Percentiles rank a stretch among this genome's conserved stretches.
Conservation (phyloP, 2,329 filamentous ascomycete genomes). For the Bipolaris zeicola region DNA sequence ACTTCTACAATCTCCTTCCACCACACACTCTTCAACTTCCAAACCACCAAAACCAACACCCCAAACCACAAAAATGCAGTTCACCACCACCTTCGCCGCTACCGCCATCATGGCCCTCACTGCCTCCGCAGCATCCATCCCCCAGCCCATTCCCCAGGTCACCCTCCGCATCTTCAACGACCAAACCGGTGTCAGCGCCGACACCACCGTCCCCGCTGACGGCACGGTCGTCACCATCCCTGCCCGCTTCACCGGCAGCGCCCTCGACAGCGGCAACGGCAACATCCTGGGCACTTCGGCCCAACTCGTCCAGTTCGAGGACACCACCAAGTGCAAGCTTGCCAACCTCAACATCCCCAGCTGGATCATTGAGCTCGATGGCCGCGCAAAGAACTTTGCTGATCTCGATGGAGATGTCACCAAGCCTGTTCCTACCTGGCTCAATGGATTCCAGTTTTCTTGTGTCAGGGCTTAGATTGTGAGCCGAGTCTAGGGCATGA, state of each 20-base stretch:
- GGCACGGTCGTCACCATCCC: constrained; percentile 2
- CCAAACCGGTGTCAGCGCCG: constrained; percentile 10
- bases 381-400: constrained; percentile 21
- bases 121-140: constrained; percentile 8
- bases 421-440: constrained; percentile 16
- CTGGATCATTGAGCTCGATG: constrained; percentile 16
- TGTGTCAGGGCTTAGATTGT: constrained; percentile 10
- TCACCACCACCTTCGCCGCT: constrained; percentile 18
- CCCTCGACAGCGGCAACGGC: constrained; percentile 12
- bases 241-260: constrained; percentile 12
- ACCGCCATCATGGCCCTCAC: constrained; percentile 13
- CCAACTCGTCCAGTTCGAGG: constrained; percentile 15
- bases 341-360: constrained; percentile 4
- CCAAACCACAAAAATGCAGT: constrained; percentile 19
- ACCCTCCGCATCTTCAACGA: constrained; percentile 20
- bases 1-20: not conserved
- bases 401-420: constrained; percentile 18
- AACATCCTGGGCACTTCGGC: constrained; percentile 18
- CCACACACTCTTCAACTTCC: constrained; percentile 5
- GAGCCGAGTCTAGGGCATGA: not conserved
- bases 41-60: not conserved
- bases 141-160: constrained; percentile 5
- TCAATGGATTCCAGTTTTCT: constrained; percentile 21
- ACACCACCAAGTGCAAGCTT: constrained; percentile 18
- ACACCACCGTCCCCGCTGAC: constrained; percentile 14